phyloP scores from a whole-genome alignment of 2,329 filamentous ascomycete genomes.

The Akanthomyces uredinophilus region DNA sequence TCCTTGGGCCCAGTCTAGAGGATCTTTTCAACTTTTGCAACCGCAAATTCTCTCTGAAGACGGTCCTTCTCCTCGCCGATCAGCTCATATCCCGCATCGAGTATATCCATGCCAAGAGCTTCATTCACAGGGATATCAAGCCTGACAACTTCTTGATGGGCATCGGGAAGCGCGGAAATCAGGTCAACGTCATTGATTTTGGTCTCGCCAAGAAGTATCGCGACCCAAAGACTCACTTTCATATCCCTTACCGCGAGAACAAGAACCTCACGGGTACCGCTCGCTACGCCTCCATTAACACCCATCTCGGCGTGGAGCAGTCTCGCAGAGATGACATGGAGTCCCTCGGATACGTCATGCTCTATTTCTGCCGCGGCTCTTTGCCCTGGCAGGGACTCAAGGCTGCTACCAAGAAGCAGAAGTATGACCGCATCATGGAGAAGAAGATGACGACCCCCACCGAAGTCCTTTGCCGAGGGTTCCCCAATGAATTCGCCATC shows the following conservation, averaged over 20 bases:
- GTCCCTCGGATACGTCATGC: constrained; percentile 97
- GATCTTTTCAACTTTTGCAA: constrained; percentile 99
- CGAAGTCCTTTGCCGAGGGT: constrained; percentile 96
- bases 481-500: constrained; percentile 99
- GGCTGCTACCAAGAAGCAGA: constrained; percentile 99
- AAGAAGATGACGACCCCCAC: constrained; percentile 99
- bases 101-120: constrained; percentile 99
- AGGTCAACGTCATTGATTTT: constrained; percentile 99
- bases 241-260: constrained; percentile 99
- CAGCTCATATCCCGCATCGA: constrained; percentile 99
- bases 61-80: constrained; percentile 89
- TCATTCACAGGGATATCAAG: constrained; percentile 99
- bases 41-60: constrained; percentile 99
- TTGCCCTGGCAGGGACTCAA: constrained; percentile 98
- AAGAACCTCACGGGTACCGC: constrained; percentile 99
- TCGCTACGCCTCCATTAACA: constrained; percentile 98
- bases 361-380: constrained; percentile 98
- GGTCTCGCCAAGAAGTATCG: constrained; percentile 99
- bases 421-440: constrained; percentile 99
- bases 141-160: constrained; percentile 99
- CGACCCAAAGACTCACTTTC: constrained; percentile 99
- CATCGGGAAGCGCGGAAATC: constrained; percentile 97
- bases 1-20: constrained; percentile 91
- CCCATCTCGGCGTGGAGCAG: constrained; percentile 96
- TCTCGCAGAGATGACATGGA: constrained; percentile 99